A percentile compares a stretch with the other conserved stretches of the same genome.
phyloP scores from a whole-genome alignment of 1,139 yeast species.

The Suhomyces wounanorum region DNA sequence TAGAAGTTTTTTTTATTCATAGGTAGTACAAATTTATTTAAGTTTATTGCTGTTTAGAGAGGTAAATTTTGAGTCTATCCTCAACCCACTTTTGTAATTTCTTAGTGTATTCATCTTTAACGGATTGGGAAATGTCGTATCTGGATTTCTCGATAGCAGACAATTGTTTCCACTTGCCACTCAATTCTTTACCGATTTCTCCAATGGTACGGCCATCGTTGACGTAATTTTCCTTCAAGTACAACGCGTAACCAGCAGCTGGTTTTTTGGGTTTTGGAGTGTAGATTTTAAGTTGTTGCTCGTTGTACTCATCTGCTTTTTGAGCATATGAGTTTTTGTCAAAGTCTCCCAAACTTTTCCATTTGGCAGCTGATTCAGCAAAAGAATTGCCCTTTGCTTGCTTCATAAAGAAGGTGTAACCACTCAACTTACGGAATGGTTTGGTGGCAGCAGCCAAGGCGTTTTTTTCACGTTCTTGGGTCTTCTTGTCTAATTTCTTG shows the following conservation, averaged over 20 bases:
- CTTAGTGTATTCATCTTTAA: constrained; percentile 22
- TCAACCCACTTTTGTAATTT: constrained; percentile 32
- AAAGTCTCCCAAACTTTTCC: constrained; percentile 26
- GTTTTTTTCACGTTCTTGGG: constrained; percentile 19
- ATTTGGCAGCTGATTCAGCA: constrained; percentile 24
- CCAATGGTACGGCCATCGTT: constrained; percentile 26
- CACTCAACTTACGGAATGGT: constrained; percentile 29
- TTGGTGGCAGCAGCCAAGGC: constrained; percentile 29
- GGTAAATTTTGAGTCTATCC: constrained; percentile 27
- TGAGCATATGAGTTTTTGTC: constrained; percentile 30
- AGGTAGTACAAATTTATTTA: neutral
- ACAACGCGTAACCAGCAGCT: constrained; percentile 33
- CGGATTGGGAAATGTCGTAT: constrained; percentile 26
- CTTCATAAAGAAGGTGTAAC: constrained; percentile 34
- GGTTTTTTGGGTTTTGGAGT: constrained; percentile 42
- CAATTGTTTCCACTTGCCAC: constrained; percentile 35
- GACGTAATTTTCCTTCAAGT: constrained; percentile 31
- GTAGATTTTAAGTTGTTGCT: constrained; percentile 26
- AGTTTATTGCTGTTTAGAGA: constrained; percentile 7
- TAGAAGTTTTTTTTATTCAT: neutral
- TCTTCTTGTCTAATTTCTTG: constrained; percentile 18
- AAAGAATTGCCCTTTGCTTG: constrained; percentile 21
- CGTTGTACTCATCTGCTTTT: constrained; percentile 33
- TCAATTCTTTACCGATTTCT: constrained; percentile 30
- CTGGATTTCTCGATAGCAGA: constrained; percentile 30